phyloP scores from a whole-genome alignment of 192 early-diverging fungal genomes.

The Backusella westeae region DNA sequence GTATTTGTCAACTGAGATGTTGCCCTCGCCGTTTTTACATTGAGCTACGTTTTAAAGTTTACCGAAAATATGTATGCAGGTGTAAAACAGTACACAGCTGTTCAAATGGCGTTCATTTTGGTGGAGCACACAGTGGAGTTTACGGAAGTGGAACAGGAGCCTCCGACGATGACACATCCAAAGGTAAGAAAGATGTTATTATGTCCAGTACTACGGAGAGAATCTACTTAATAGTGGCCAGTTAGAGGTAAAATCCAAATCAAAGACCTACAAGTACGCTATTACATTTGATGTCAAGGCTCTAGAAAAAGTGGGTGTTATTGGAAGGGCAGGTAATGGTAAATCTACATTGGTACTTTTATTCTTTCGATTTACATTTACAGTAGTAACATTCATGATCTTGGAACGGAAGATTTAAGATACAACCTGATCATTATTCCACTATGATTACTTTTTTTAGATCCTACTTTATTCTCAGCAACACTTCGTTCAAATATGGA shows the following conservation, averaged over 20 bases:
- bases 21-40: conserved; percentile 76
- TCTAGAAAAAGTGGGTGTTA: conserved; percentile 75
- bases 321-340: conserved; percentile 85
- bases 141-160: conserved; percentile 75
- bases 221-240: conserved; percentile 50
- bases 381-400: conserved; percentile 60
- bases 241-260: conserved; percentile 64
- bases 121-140: conserved; percentile 89
- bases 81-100: conserved; percentile 68
- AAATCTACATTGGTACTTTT: conserved; percentile 85
- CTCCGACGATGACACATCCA: conserved; percentile 40
- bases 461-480: background rate
- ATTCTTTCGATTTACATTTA: no score
- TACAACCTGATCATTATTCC: conserved; percentile 82
- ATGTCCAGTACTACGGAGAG: no score
- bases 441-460: conserved; percentile 30
- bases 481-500: background rate
- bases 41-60: conserved; percentile 80
- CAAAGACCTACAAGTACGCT: conserved; percentile 65
- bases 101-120: conserved; percentile 85
- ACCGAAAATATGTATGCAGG: conserved; percentile 62
- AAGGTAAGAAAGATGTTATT: no score
- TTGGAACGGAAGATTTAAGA: conserved; percentile 78
- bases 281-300: conserved; percentile 67
- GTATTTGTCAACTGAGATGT: conserved; percentile 38